Percentiles rank a stretch among this genome's conserved stretches.
phyloP scores from a whole-genome alignment of 2,329 filamentous ascomycete genomes.

The Rasamsonia emersonii region DNA sequence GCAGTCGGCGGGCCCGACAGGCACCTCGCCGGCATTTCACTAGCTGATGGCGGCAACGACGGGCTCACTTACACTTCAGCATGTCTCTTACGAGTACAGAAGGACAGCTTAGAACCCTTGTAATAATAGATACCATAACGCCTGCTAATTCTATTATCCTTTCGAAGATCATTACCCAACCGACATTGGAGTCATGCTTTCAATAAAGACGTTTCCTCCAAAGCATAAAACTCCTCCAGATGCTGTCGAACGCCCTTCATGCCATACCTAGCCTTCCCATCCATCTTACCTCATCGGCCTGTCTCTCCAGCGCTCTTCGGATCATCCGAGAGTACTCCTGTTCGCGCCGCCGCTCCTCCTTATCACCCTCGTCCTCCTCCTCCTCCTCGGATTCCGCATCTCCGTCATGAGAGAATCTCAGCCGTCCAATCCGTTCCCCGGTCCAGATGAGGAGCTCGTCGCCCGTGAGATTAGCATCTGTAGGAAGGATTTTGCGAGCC shows the following conservation, averaged over 20 bases:
- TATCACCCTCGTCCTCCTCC: conserved; percentile 28
- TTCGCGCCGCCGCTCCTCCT: conserved; percentile 27
- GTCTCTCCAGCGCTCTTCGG: conserved; percentile 63
- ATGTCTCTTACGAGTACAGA: no score
- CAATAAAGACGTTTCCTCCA: no score
- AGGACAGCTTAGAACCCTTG: no score
- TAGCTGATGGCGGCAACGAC: no score
- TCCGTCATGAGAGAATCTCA: conserved; percentile 49
- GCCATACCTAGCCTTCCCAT: conserved; percentile 56
- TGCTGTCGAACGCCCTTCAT: conserved; percentile 8
- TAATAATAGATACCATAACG: no score
- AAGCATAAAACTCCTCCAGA: no score
- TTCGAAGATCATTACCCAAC: no score
- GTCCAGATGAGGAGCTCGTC: conserved; percentile 81
- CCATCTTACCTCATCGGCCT: conserved; percentile 71
- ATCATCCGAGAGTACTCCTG: conserved; percentile 61
- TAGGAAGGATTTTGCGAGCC: conserved; percentile 69
- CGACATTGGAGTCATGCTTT: no score
- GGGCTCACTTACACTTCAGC: no score
- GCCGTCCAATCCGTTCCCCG: conserved; percentile 68
- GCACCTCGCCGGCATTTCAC: no score
- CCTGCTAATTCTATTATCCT: no score
- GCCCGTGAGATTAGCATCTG: conserved; percentile 35
- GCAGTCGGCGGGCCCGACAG: no score
- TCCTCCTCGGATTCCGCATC: conserved; percentile 23